Percentiles rank a stretch among this genome's conserved stretches.
phyloP scores from a whole-genome alignment of 768 basidiomycete genomes.

The Leccinum variicolor region DNA sequence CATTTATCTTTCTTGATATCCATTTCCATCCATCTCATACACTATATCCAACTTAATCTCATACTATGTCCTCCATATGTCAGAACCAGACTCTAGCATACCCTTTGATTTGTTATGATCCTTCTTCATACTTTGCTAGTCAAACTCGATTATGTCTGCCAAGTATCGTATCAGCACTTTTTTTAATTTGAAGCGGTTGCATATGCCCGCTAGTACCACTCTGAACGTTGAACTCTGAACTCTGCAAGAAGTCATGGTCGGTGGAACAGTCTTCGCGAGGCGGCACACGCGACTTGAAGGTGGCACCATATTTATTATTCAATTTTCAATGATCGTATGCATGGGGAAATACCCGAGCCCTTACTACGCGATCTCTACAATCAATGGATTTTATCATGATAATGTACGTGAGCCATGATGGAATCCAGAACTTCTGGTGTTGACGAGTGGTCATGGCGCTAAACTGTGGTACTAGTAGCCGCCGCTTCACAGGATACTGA shows the following conservation, averaged over 20 bases:
- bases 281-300: no score
- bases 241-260: no score
- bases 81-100: not conserved
- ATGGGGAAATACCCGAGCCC: not conserved
- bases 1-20: not conserved
- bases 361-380: not conserved
- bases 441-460: no score
- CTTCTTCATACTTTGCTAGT: not conserved
- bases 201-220: no score
- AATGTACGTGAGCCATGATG: not conserved
- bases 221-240: no score
- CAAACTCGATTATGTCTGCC: not conserved
- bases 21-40: constrained; percentile 3
- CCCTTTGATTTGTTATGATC: not conserved
- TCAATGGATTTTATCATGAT: no score
- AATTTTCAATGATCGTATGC: no score
- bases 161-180: not conserved
- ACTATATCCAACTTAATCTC: constrained; percentile 18
- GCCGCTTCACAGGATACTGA: not conserved
- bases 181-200: not conserved
- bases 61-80: not conserved
- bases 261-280: no score
- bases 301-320: no score
- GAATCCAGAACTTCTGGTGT: not conserved
- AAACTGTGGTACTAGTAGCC: not conserved